Percentiles rank a stretch among this genome's conserved stretches.
Evolutionary conservation across 2,329 filamentous ascomycete genomes (phyloP).

Genomic region (Rasamsonia emersonii): DNA sequence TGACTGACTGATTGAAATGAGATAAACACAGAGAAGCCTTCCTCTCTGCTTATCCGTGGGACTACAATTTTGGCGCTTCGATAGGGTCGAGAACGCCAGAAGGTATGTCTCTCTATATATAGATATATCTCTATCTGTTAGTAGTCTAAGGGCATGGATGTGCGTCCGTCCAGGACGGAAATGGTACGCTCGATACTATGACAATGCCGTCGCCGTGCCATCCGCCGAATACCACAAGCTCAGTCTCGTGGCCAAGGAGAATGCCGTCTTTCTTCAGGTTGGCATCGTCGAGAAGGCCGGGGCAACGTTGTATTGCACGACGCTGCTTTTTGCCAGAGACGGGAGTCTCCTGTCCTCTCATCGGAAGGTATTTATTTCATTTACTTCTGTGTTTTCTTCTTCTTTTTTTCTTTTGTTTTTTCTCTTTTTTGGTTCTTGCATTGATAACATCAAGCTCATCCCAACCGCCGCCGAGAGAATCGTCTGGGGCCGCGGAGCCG

Average conservation of each 20-base stretch:
- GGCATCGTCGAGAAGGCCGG: constrained; percentile 36
- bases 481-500: too few species aligned
- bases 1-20: too few species aligned
- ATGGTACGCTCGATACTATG: constrained; percentile 35
- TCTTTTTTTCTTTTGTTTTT: too few species aligned
- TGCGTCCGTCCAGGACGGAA: constrained; percentile 26
- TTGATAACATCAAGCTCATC: too few species aligned
- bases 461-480: too few species aligned
- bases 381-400: too few species aligned
- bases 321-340: constrained; percentile 29
- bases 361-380: too few species aligned
- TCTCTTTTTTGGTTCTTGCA: too few species aligned
- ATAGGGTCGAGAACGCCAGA: too few species aligned
- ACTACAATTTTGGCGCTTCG: too few species aligned
- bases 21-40: too few species aligned
- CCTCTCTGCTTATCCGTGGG: too few species aligned
- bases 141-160: constrained; percentile 28
- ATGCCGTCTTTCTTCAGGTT: constrained; percentile 28
- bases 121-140: neutral
- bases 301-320: constrained; percentile 35
- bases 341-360: constrained; percentile 27
- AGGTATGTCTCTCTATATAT: neutral
- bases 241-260: constrained; percentile 23
- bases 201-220: constrained; percentile 31
- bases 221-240: constrained; percentile 30